phyloP scores from a whole-genome alignment of 257 asterid genomes.

The Penstemon davidsonii region DNA sequence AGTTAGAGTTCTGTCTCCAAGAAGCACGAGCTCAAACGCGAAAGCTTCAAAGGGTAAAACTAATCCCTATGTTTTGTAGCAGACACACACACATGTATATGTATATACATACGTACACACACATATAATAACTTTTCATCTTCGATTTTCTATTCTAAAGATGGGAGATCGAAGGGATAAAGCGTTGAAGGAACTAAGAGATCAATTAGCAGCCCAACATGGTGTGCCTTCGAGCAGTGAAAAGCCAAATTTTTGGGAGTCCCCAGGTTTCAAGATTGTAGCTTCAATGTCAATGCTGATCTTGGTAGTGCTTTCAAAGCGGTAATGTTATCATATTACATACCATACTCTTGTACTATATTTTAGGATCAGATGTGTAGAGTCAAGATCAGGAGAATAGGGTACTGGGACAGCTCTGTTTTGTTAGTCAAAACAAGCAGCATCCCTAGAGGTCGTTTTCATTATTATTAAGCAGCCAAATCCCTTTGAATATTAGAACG shows the following conservation, averaged over 20 bases:
- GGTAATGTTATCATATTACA: constrained; percentile 34
- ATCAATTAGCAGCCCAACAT: constrained; percentile 58
- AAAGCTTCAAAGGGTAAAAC: constrained; percentile 80
- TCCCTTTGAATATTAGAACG: constrained; percentile 26
- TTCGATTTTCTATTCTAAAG: constrained; percentile 31
- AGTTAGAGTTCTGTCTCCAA: constrained; percentile 77
- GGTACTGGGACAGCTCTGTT: constrained; percentile 21
- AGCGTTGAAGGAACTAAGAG: constrained; percentile 80
- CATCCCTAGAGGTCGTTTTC: constrained; percentile 19
- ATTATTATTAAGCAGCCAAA: constrained; percentile 23
- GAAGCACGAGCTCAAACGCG: constrained; percentile 81
- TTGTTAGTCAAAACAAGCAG: constrained; percentile 16
- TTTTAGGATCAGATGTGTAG: constrained; percentile 32
- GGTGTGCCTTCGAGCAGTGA: constrained; percentile 32
- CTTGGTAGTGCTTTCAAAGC: constrained; percentile 71
- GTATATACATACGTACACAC: no score
- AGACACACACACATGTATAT: no score
- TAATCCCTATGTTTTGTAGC: constrained; percentile 7
- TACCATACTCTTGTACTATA: constrained; percentile 28
- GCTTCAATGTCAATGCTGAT: constrained; percentile 84
- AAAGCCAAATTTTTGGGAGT: constrained; percentile 78
- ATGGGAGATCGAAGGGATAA: constrained; percentile 88
- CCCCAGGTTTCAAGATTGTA: constrained; percentile 74
- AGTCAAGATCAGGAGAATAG: constrained; percentile 29
- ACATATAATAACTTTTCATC: no score